These are phyloP conservation scores for Gossypium rotundifolium DNA, from an alignment of 345 rosid species.

Conservation along the genomic window DNA sequence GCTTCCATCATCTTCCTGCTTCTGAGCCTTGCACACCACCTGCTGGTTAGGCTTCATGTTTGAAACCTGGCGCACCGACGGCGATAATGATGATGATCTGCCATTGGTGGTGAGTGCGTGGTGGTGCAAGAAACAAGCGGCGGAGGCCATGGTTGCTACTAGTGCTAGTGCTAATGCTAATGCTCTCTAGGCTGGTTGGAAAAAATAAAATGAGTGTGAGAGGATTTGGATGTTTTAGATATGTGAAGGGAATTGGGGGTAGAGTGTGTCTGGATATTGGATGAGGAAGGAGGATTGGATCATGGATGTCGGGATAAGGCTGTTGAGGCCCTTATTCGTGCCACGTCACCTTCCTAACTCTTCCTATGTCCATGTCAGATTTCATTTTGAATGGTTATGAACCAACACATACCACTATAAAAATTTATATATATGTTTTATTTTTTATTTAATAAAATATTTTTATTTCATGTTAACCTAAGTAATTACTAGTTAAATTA, in stretches of 20 bases:
- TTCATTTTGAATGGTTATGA: background rate
- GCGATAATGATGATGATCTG: constrained; percentile 30
- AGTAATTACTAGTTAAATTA: too few relatives aligned
- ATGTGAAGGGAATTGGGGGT: constrained; percentile 34
- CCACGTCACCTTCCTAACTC: constrained; percentile 27
- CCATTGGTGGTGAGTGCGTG: constrained; percentile 40
- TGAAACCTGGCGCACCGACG: constrained; percentile 36
- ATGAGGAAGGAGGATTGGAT: constrained; percentile 23
- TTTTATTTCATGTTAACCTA: too few relatives aligned
- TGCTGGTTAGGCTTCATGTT: constrained; percentile 45
- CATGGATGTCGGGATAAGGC: constrained; percentile 55
- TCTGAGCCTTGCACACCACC: constrained; percentile 65
- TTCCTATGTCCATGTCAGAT: constrained; percentile 7
- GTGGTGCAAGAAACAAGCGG: constrained; percentile 67
- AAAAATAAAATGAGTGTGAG: background rate
- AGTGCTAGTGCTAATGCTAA: background rate
- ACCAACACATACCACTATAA: too few relatives aligned
- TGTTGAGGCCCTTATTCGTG: constrained; percentile 29
- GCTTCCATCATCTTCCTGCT: constrained; percentile 35
- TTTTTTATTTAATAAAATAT: too few relatives aligned
- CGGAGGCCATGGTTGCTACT: constrained; percentile 48
- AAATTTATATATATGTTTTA: too few relatives aligned
- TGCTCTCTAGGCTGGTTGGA: background rate
- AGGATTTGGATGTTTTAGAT: background rate
- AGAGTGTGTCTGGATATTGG: constrained; percentile 42